Conservation (phyloP, 2,329 filamentous ascomycete genomes). For the Penicillium paneum region DNA sequence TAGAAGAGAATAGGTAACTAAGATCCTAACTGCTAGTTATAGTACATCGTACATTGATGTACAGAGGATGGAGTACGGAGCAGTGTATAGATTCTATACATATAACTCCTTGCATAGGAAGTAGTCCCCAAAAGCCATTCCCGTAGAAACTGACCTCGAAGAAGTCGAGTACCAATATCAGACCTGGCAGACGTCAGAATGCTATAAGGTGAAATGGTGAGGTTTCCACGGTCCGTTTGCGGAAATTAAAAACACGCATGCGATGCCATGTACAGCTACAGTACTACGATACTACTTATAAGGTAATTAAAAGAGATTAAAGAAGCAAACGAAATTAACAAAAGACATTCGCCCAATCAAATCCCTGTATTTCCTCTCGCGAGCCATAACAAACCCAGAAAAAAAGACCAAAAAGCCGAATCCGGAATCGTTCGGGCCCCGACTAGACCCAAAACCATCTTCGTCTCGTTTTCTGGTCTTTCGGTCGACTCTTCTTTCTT, state of each 20-base stretch:
- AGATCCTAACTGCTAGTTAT: too few species aligned
- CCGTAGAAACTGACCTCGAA: background rate
- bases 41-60: background rate
- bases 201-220: background rate
- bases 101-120: background rate
- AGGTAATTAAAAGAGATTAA: background rate
- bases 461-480: background rate
- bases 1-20: background rate
- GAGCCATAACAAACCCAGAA: background rate
- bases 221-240: background rate
- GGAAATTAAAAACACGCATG: background rate
- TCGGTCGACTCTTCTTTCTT: background rate
- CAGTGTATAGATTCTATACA: too few species aligned
- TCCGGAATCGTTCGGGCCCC: slow-evolving; percentile 5
- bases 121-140: too few species aligned
- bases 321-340: too few species aligned
- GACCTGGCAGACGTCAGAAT: background rate
- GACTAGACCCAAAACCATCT: slow-evolving; percentile 2
- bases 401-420: background rate
- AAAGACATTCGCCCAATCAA: background rate
- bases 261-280: background rate
- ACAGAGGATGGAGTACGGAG: too few species aligned
- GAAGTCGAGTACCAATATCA: too few species aligned
- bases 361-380: background rate
- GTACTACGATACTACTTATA: background rate